phyloP scores from a whole-genome alignment of 2,329 filamentous ascomycete genomes.

The Claviceps pazoutovae region DNA sequence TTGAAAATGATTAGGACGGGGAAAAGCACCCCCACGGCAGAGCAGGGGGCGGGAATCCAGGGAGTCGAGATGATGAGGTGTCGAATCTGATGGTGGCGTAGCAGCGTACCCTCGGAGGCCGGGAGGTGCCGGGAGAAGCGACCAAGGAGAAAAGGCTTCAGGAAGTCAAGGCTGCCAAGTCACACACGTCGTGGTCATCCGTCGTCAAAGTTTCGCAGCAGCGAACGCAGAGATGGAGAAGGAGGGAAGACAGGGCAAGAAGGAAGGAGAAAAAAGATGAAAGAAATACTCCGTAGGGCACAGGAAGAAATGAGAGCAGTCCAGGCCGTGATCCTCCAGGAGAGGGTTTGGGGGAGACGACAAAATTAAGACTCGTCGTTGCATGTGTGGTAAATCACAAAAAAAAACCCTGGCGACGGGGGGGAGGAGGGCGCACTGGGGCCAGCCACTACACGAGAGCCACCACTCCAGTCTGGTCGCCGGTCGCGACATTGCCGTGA shows the following conservation, averaged over 20 bases:
- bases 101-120: slow-evolving; percentile 6
- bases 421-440: neutral
- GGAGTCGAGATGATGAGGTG: neutral
- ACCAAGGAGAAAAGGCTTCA: slow-evolving; percentile 3
- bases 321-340: slow-evolving; percentile 1
- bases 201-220: neutral
- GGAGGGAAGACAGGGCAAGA: slow-evolving; percentile 5
- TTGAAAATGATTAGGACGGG: neutral
- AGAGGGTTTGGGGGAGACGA: slow-evolving; percentile 1
- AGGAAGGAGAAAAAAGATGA: slow-evolving; percentile 7
- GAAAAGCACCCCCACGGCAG: neutral
- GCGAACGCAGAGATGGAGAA: slow-evolving; percentile 5
- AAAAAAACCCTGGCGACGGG: slow-evolving; percentile 1
- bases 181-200: slow-evolving; percentile 7
- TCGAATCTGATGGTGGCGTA: slow-evolving; percentile 7
- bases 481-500: neutral
- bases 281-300: neutral
- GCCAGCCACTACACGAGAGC: neutral
- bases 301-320: neutral
- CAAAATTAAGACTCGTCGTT: neutral
- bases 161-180: slow-evolving; percentile 4
- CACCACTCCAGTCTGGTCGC: neutral
- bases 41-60: neutral
- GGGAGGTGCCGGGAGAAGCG: slow-evolving; percentile 6
- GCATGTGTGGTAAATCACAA: neutral